Evolutionary conservation across 2,329 filamentous ascomycete species (phyloP).

Genomic region (Colletotrichum viniferum): DNA sequence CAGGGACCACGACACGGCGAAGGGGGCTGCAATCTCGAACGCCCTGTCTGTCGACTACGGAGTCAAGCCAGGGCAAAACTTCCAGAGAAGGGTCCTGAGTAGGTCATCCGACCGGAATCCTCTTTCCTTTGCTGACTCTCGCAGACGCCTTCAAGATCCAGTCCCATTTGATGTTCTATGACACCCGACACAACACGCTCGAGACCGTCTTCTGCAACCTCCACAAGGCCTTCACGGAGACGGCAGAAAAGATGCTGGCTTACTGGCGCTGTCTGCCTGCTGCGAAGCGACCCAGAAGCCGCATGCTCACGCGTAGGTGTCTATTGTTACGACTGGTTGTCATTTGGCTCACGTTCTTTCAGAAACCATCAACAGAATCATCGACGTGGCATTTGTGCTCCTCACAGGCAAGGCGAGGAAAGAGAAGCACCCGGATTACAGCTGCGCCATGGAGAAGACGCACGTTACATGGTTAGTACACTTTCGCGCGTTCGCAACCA

Average conservation of each 20-base stretch:
- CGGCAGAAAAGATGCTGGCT: constrained; percentile 75
- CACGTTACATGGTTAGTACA: constrained; percentile 66
- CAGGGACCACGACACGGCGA: constrained; percentile 66
- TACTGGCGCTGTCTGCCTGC: constrained; percentile 64
- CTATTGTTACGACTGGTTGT: too few relatives aligned
- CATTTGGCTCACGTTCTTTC: not conserved
- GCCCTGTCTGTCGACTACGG: constrained; percentile 81
- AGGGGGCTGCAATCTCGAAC: constrained; percentile 61
- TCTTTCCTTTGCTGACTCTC: constrained; percentile 7
- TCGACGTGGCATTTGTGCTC: constrained; percentile 67
- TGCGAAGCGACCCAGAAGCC: constrained; percentile 58
- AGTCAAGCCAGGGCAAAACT: constrained; percentile 74
- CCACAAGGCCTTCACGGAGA: constrained; percentile 74
- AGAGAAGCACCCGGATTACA: constrained; percentile 53
- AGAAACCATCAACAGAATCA: constrained; percentile 70
- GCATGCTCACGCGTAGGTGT: constrained; percentile 67
- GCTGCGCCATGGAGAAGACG: constrained; percentile 61
- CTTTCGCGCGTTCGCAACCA: not conserved
- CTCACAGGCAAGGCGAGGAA: constrained; percentile 60
- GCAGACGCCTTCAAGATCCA: constrained; percentile 79
- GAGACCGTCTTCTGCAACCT: constrained; percentile 76
- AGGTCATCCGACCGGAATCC: constrained; percentile 30
- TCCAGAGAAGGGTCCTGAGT: constrained; percentile 80
- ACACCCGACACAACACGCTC: constrained; percentile 76
- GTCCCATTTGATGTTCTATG: constrained; percentile 82